Base-by-base conservation (phyloP, 2,329 filamentous ascomycete genomes). In the Ascochyta lentis region DNA sequence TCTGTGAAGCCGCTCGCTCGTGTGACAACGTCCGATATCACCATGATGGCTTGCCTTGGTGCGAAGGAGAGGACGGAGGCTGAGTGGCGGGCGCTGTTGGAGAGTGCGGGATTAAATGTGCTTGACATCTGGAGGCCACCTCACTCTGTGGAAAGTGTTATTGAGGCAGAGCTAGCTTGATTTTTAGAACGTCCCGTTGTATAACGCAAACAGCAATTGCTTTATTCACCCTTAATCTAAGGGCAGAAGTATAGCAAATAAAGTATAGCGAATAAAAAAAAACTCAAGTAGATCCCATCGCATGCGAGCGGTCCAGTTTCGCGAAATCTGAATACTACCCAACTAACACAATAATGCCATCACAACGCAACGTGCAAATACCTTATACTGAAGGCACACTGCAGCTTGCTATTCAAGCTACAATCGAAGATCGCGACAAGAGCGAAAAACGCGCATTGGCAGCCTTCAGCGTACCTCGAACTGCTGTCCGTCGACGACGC, bases 21-120 rank as follows among this genome's bases (percentile, higher is more conserved):
- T 22, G 51, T 75, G 10, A 55, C 52, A 33, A 55, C 52, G 52
- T 55, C 52, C 46, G 78, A 81, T 58, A 35, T 81, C 13, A 69
- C 60, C 3, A 78, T 80, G 75, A 75, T 78, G 69, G 37, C 70
- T 1, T 55, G 60, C 1, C 59, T 77, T 13, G 77, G 61, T 9
- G 66, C 72, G 0, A 64, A 61, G 26, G 78, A 80, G 64, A 67
- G 78, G 7, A 78, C 77, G 0, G 43, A 62, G 4, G 59, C 59
- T 16, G 66, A 79, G 52, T 80, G 76, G 77, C 40, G 60, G 23
- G 43, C 37, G 1, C 48, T 76, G 26, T 55, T 75, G 33, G 53
- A 47, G 43, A 56, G 52, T 55, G 46, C 46, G 35, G 45, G 41
- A 47, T 51, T 55, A 31, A 55, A 50, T 22, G 46, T 55, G 46